Evolutionary conservation across 345 rosid species (phyloP), one percentile per base, ranked within the genome.

Genomic region (Sonneratia caseolaris): DNA sequence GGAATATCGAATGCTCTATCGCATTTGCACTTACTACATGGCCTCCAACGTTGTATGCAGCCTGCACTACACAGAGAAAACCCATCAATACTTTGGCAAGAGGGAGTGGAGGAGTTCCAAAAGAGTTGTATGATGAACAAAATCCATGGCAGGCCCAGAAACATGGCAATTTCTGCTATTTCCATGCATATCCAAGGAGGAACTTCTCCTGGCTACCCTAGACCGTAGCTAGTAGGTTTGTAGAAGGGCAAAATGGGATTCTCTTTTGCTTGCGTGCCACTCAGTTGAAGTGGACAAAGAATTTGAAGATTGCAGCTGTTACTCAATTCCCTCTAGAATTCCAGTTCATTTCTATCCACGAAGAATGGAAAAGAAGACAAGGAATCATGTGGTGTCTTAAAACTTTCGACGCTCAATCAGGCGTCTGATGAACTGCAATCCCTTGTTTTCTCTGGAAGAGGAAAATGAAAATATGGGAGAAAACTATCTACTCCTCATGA

Each of bases 21-120:
- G 97, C 81, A 81, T 86, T 89, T 79, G 97, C 97, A 59, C 91
- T 91, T 64, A 91, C 76, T 59, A 88, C 78, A 65, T 83, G 90
- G 40, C 96, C 98, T 32, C 91, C 92, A 9, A 93, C 85, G 83
- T 91, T 93, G 78, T 93, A 93, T 19, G 92, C 88, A 81, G 90
- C 91, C 98, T 91, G 94, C 87, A 84, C 88, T 83, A 88, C 56
- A 82, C 75, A 77, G 62, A 80, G 65, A 78, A 75, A 36, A 76
- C 74, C 71, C 56, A 76, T 84, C 79, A 77, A 75, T 70, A 77
- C 76, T 64, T 48, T 43, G n/a, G 38, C 14, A 35, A 11, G 37
- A 48, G 27, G 5, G 7, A 42, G 56, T n/a, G 5, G n/a, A 22
- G n/a, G 43, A 53, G 15, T 35, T 70, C 53, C 72, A 51, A 35